Percentiles rank a stretch among this genome's conserved stretches.
Evolutionary conservation across 1,284 basidiomycete species (phyloP).

Genomic region (Fistulinella staudtii): DNA sequence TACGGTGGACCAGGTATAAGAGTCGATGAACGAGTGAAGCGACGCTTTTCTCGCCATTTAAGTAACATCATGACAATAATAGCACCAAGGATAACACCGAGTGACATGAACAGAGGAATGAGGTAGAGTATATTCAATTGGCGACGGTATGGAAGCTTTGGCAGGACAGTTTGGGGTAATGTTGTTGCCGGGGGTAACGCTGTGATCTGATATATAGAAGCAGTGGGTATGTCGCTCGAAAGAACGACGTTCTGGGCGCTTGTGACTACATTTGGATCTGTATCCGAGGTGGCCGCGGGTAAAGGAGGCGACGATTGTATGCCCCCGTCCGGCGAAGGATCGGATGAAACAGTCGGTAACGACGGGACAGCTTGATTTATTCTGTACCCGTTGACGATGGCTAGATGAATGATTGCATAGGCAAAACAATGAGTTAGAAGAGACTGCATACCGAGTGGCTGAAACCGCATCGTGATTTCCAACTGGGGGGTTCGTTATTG

Average conservation of each 20-base stretch:
- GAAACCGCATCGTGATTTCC: conserved; percentile 18
- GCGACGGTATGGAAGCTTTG: conserved; percentile 20
- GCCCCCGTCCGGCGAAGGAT: conserved; percentile 2
- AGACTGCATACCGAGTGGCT: conserved; percentile 10
- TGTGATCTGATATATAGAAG: conserved; percentile 32
- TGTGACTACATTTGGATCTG: neutral
- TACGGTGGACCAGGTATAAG: conserved; percentile 41
- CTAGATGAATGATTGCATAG: conserved; percentile 1
- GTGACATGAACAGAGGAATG: conserved; percentile 37
- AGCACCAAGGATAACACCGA: conserved; percentile 37
- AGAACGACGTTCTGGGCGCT: neutral
- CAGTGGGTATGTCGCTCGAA: conserved; percentile 2
- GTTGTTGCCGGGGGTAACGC: conserved; percentile 38
- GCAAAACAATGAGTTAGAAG: conserved; percentile 2
- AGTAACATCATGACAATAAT: conserved; percentile 20
- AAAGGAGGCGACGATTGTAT: conserved; percentile 3
- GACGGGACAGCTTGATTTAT: conserved; percentile 16
- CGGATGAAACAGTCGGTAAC: conserved; percentile 3
- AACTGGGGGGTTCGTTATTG: conserved; percentile 12
- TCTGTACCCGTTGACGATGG: conserved; percentile 12
- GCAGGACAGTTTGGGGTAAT: conserved; percentile 16
- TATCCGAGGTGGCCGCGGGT: neutral
- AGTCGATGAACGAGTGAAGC: conserved; percentile 10
- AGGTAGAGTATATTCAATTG: conserved; percentile 37
- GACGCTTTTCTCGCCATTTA: conserved; percentile 16